Evolutionary conservation across 164 flowering plant genomes (phyloP), one percentile per base, ranked within the genome.

Genomic region (Kingdonia uniflora): DNA sequence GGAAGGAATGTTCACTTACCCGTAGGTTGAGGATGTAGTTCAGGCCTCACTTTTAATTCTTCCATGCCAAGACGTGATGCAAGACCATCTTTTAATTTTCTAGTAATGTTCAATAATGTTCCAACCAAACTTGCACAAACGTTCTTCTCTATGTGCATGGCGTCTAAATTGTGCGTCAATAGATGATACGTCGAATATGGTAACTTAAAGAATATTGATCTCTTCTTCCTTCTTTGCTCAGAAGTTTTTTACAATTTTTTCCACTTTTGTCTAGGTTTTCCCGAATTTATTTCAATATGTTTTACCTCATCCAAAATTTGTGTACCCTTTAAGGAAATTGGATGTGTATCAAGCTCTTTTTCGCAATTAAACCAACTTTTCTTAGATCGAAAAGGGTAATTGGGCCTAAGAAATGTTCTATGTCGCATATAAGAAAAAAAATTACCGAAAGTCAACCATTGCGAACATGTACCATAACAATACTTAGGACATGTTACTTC

Each of bases 91-190:
- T 55, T 55, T 11, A 20, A 22, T 24, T 55, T 55, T 5, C 1
- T 10, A 14, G 14, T 24, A 21, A 15, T 8, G 21, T 55, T 26
- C 21, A 55, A 17, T 0, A 55, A 5, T 14, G 37, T 40, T 1
- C 20, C 0, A 19, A 55, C 1, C 11, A 43, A 42, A 7, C 1
- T 55, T 11, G 42, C 49, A 55, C 22, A 55, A 22, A 55, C 49
- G 22, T 42, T 55, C 19, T 55, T 55, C 38, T 55, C 56, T 15
- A 52, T 38, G 15, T 52, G 42, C 14, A 52, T 55, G 1, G 41
- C 40, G n/a, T 55, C 49, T 29, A 43, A 7, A 6, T 55, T 55
- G 12, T 42, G 48, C 15, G 1, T 19, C 12, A 49, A 13, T 22
- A 25, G 19, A 26, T 11, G 14, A 12, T 17, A 16, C 48, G 14